A percentile compares a stretch with the other conserved stretches of the same genome.
Conservation (phyloP, 2,329 filamentous ascomycete genomes). For the Microcera coccophila region DNA sequence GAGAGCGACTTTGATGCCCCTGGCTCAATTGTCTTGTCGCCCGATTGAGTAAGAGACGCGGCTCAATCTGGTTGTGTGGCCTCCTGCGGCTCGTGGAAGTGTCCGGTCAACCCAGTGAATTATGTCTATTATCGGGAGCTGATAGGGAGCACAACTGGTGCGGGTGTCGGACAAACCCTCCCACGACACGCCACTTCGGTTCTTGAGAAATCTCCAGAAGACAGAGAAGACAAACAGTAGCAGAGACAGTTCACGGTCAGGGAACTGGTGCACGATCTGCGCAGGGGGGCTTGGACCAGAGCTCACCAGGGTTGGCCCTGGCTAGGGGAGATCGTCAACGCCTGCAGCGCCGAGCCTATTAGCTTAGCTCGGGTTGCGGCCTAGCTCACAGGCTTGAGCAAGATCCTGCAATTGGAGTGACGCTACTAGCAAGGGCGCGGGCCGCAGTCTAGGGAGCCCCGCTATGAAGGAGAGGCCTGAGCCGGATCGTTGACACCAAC, state of each 20-base stretch:
- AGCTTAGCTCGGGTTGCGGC: slow-evolving; percentile 9
- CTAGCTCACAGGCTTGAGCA: not conserved
- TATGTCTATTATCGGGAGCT: slow-evolving; percentile 16
- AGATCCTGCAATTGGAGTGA: slow-evolving; percentile 17
- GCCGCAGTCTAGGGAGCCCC: slow-evolving; percentile 17
- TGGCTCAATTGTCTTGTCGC: slow-evolving; percentile 10
- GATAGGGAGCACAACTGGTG: slow-evolving; percentile 19
- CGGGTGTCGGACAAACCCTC: slow-evolving; percentile 23
- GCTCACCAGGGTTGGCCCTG: slow-evolving; percentile 17
- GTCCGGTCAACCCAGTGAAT: slow-evolving; percentile 14
- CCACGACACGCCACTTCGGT: slow-evolving; percentile 27
- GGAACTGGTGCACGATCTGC: slow-evolving; percentile 24
- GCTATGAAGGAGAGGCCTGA: not conserved
- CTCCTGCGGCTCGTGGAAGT: slow-evolving; percentile 11
- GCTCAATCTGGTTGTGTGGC: slow-evolving; percentile 20
- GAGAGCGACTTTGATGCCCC: slow-evolving; percentile 15
- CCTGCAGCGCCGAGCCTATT: slow-evolving; percentile 17
- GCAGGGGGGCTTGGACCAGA: slow-evolving; percentile 23
- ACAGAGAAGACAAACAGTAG: slow-evolving; percentile 9
- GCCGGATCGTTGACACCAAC: too few species aligned
- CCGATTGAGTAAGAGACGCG: slow-evolving; percentile 18
- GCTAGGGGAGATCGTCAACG: slow-evolving; percentile 22
- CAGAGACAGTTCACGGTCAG: slow-evolving; percentile 5
- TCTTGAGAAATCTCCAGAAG: slow-evolving; percentile 21
- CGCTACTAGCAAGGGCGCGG: slow-evolving; percentile 16